Percentiles rank a stretch among this genome's conserved stretches.
phyloP scores from a whole-genome alignment of 2,329 filamentous ascomycete species.

The Pseudocercospora cruenta region DNA sequence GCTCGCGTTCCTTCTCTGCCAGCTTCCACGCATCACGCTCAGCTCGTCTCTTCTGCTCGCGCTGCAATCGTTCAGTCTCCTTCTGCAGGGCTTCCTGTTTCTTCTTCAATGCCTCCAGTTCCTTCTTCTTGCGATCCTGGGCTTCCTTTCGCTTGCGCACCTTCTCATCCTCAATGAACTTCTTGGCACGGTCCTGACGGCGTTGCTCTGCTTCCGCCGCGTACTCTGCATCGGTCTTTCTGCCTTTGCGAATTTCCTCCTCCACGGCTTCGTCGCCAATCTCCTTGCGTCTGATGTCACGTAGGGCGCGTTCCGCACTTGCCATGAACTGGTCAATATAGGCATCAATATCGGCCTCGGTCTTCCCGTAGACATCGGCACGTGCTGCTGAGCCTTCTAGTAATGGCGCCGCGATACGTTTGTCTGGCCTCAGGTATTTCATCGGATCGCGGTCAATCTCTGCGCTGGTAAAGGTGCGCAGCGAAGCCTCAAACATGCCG shows the following conservation, averaged over 20 bases:
- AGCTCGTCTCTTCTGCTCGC: constrained; percentile 53
- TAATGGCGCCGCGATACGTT: constrained; percentile 72
- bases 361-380: constrained; percentile 73
- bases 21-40: constrained; percentile 53
- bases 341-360: constrained; percentile 67
- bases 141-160: constrained; percentile 63
- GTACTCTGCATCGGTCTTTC: constrained; percentile 76
- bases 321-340: constrained; percentile 67
- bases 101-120: constrained; percentile 54
- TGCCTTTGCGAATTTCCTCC: constrained; percentile 66
- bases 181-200: constrained; percentile 62
- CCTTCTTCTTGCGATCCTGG: constrained; percentile 62
- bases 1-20: constrained; percentile 55
- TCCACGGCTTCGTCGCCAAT: constrained; percentile 71
- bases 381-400: constrained; percentile 79
- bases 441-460: constrained; percentile 74
- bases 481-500: constrained; percentile 40
- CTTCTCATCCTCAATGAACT: constrained; percentile 63
- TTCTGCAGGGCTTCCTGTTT: constrained; percentile 50
- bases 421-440: constrained; percentile 71
- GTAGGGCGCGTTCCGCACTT: constrained; percentile 70
- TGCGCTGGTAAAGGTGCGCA: constrained; percentile 62
- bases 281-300: constrained; percentile 67
- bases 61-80: constrained; percentile 48
- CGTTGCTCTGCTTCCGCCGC: constrained; percentile 66